Evolutionary conservation across 2,329 filamentous ascomycete species (phyloP), one percentile per base, ranked within the genome.

Genomic region (Bipolaris oryzae): DNA sequence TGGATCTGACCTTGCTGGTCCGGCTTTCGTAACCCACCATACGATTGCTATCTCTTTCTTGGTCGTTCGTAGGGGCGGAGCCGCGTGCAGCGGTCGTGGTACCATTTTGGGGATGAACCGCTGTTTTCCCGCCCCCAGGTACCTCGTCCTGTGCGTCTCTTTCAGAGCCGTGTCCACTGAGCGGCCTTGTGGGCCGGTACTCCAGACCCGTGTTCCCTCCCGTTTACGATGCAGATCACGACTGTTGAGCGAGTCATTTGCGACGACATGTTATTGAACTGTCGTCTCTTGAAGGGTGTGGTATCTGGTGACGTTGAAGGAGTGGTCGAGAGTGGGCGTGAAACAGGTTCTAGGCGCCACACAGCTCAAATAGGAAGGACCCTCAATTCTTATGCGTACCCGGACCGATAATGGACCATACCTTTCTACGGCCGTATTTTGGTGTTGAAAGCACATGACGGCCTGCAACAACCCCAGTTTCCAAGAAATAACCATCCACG

Each of bases 151-250:
- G 45, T 68, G 70, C 16, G 62, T 59, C 25, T 71, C 69, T 11
- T 70, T 68, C 64, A 37, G 21, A 45, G 67, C 62, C 7, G 52
- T 33, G 41, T 68, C 70, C 28, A 64, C 50, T 3, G 62, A 65
- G 44, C 69, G 71, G 16, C 63, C 60, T 18, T 53, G 37, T 6
- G 55, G 37, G 28, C 64, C 69, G 13, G 55, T 45, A 7, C 51
- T 52, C 64, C 66, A 72, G 7, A 64, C 25, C 37, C 70, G 71
- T 57, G 60, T 60, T 51, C 67, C 53, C 41, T 71, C 71, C 33
- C 67, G 63, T 44, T 61, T 64, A 16, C 67, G 59, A 53, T 66
- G 71, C 7, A 68, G 64, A 59, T 71, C 70, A 43, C 65, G 71
- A 66, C 64, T 67, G 70, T 35, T 5, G 16, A 16, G 9, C 21